Evolutionary conservation across 495 filamentous ascomycete species (phyloP).

Genomic region (Aspergillus carlsbadensis): DNA sequence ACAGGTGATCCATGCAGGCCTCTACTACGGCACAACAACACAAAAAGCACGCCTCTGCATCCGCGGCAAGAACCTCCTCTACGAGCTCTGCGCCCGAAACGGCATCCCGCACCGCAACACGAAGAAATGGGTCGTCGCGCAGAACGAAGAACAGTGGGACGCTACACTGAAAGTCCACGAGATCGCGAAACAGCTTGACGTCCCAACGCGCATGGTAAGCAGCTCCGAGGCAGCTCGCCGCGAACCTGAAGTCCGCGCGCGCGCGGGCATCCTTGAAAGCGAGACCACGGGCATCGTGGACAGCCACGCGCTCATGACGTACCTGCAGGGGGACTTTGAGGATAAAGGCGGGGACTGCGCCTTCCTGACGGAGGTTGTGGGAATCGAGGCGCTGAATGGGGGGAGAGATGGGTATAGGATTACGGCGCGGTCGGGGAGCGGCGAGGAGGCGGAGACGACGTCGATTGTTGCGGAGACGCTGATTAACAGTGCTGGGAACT

Average conservation of each 20-base stretch:
- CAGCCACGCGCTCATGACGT: constrained; percentile 79
- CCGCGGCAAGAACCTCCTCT: constrained; percentile 70
- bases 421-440: constrained; percentile 45
- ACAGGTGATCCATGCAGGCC: constrained; percentile 90
- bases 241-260: constrained; percentile 73
- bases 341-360: constrained; percentile 73
- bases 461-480: constrained; percentile 71
- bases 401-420: constrained; percentile 54
- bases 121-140: constrained; percentile 95
- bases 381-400: constrained; percentile 51
- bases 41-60: constrained; percentile 88
- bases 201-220: constrained; percentile 72
- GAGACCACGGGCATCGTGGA: constrained; percentile 89
- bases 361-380: constrained; percentile 59
- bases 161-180: constrained; percentile 64
- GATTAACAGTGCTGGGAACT: constrained; percentile 83
- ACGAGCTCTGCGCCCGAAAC: constrained; percentile 68
- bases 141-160: constrained; percentile 66
- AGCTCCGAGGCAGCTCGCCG: constrained; percentile 54
- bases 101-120: constrained; percentile 68
- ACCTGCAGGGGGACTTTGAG: constrained; percentile 73
- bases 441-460: constrained; percentile 26
- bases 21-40: constrained; percentile 78
- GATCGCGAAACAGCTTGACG: constrained; percentile 62
- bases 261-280: constrained; percentile 74